Conservation (phyloP, 371 early-diverging fungal genomes). For the Mortierella sp. region DNA sequence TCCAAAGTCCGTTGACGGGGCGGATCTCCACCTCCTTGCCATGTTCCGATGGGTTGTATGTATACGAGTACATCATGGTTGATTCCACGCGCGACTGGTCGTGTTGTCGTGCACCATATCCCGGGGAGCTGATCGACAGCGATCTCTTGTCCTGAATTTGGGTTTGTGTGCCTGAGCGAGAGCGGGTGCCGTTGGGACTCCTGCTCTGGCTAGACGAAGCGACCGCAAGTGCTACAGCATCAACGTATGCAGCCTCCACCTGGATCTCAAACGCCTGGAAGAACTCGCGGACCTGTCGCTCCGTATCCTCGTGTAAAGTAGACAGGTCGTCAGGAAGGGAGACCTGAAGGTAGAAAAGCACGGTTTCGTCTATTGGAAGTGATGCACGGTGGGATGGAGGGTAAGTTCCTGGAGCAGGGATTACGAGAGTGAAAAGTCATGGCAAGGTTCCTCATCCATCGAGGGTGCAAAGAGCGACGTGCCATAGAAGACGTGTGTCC, state of each 20-base stretch:
- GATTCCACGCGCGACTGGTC: conserved; percentile 52
- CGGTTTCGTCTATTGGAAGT: conserved; percentile 39
- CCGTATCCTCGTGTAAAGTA: conserved; percentile 45
- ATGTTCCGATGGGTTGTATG: conserved; percentile 62
- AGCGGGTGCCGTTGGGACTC: conserved; percentile 28
- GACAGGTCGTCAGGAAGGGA: conserved; percentile 52
- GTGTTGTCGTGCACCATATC: conserved; percentile 20
- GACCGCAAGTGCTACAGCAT: conserved; percentile 34
- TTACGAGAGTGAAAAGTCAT: not conserved
- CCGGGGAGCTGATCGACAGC: conserved; percentile 25
- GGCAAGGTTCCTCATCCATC: not conserved
- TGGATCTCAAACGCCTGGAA: conserved; percentile 69
- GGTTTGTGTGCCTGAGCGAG: conserved; percentile 20
- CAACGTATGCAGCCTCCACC: conserved; percentile 66
- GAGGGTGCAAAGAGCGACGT: conserved; percentile 1
- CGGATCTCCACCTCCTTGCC: conserved; percentile 60
- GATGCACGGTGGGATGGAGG: not conserved
- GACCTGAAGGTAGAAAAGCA: conserved; percentile 46
- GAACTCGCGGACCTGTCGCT: conserved; percentile 50
- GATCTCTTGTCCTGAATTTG: conserved; percentile 19
- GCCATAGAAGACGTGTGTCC: conserved; percentile 55
- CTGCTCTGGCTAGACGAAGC: conserved; percentile 19
- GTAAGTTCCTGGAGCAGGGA: no score
- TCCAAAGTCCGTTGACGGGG: conserved; percentile 61
- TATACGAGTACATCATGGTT: conserved; percentile 65